Base-by-base conservation (phyloP, 306 rosid genomes). In the Rosa chinensis region DNA sequence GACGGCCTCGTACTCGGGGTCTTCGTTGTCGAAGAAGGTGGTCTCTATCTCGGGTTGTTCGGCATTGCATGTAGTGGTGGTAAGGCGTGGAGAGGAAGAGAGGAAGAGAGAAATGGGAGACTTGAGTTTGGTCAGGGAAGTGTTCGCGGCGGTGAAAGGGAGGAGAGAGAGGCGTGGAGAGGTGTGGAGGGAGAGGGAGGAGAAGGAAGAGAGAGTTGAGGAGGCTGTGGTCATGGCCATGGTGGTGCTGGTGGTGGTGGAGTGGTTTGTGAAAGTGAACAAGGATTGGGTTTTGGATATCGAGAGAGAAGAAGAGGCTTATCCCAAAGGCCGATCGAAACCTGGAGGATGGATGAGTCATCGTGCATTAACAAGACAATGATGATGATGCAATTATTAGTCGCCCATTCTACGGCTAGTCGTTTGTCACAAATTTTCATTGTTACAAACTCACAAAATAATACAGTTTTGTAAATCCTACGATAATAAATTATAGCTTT, bases 41-140 rank as follows among this genome's bases (percentile, higher is more conserved):
- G 94, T 87, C 70, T 94, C 96, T n/a, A 84, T 72, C 69, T 89
- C 94, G 43, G 90, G 96, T 8, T 53, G 75, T 66, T 66, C 89
- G 82, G 86, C 37, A 45, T 76, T 73, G 85, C 67, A 13, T 59
- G 68, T n/a, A 21, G 49, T 43, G 47, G 56, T 1, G 69, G 70
- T 50, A 79, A 79, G 72, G 63, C 48, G 78, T 5, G 82, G 72
- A 72, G 77, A 70, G 52, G 75, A 53, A 42, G 85, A 70, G 53
- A 76, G 50, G 73, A 66, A 10, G 16, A 77, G 70, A 10, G 80
- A 79, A 45, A 63, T 8, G 75, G 84, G 52, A 49, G 52, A 72
- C 76, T 64, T 78, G 87, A 73, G 71, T 17, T 72, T 76, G 85
- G 89, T 17, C 55, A 81, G 2, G 21, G 92, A n/a, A 45, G 77